phyloP scores from a whole-genome alignment of 306 rosid species.

The Cicer arietinum region DNA sequence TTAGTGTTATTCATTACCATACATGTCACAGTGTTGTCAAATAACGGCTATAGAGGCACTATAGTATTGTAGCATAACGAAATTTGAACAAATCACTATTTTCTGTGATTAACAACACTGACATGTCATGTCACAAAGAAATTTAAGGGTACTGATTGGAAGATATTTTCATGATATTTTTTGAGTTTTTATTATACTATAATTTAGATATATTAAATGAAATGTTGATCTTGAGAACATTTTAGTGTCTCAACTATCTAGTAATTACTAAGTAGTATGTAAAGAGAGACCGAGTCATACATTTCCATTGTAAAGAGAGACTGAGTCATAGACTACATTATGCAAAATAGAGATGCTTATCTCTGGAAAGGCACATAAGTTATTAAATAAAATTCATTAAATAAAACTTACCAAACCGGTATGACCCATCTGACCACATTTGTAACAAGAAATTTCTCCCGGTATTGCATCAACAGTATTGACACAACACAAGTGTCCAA shows the following conservation, averaged over 20 bases:
- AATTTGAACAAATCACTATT: background rate
- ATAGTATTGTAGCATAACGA: background rate
- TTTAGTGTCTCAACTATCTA: background rate
- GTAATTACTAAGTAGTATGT: background rate
- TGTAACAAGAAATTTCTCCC: constrained; percentile 78
- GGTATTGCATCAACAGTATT: constrained; percentile 42
- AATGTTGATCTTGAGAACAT: background rate
- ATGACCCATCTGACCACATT: constrained; percentile 86
- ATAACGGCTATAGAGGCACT: background rate
- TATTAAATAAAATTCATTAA: constrained; percentile 9
- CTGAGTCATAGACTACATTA: background rate
- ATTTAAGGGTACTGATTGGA: background rate
- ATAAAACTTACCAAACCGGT: constrained; percentile 80
- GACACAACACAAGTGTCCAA: constrained; percentile 90
- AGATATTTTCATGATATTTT: constrained; percentile 8
- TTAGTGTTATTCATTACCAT: background rate
- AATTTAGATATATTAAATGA: background rate
- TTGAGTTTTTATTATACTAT: background rate
- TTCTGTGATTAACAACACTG: background rate
- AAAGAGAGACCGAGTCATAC: background rate
- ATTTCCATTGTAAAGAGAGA: background rate
- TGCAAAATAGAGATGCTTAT: constrained; percentile 7
- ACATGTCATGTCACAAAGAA: constrained; percentile 6
- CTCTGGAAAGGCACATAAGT: background rate
- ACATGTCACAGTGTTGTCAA: background rate